Conservation (phyloP, 179 eudicot genomes). For the Pouteria campechiana region DNA sequence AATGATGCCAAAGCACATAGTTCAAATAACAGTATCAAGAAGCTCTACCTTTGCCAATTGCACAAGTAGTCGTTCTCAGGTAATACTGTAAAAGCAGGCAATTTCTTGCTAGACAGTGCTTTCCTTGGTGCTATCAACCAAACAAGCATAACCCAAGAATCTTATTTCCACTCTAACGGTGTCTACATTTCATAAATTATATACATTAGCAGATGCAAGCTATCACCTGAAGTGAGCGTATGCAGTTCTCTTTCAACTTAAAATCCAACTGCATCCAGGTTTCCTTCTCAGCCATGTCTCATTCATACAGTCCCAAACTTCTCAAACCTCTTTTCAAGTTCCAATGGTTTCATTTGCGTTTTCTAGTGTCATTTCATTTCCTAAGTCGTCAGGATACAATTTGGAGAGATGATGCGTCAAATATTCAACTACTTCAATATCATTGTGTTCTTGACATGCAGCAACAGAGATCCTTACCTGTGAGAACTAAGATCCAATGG, state of each 20-base stretch:
- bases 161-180: constrained; percentile 23
- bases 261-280: constrained; percentile 51
- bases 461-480: constrained; percentile 10
- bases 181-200: constrained; percentile 18
- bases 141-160: not conserved
- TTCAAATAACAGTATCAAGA: no score
- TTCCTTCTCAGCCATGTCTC: constrained; percentile 18
- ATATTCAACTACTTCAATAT: constrained; percentile 8
- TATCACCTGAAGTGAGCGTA: constrained; percentile 37
- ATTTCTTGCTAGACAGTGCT: no score
- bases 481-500: constrained; percentile 16
- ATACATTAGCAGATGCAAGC: constrained; percentile 16
- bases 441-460: constrained; percentile 11
- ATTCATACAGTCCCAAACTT: constrained; percentile 25
- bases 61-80: no score
- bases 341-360: constrained; percentile 25
- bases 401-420: not conserved
- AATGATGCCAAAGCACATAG: no score
- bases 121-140: no score
- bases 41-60: no score
- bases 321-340: constrained; percentile 25
- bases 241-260: constrained; percentile 26
- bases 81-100: constrained; percentile 8
- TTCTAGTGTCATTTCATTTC: constrained; percentile 10
- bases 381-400: constrained; percentile 7